A percentile compares a stretch with the other conserved stretches of the same genome.
phyloP scores from a whole-genome alignment of 148 eudicot genomes.

The Cornus controversa region DNA sequence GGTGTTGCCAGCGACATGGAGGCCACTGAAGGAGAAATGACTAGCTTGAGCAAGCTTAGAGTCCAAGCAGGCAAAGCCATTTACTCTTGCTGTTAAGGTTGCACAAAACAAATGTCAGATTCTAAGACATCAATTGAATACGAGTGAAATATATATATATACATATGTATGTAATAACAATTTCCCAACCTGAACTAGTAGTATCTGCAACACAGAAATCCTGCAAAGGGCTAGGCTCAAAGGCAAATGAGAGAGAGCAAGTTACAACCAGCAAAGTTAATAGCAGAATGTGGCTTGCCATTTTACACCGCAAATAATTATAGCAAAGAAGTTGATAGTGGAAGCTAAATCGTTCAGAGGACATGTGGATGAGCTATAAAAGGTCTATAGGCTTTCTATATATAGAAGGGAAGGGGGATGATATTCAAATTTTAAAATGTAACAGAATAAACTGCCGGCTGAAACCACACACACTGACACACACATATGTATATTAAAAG shows the following conservation, averaged over 20 bases:
- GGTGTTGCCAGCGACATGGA: conserved; percentile 14
- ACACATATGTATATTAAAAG: too few species aligned
- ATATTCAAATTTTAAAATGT: too few species aligned
- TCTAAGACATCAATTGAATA: too few species aligned
- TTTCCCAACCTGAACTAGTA: neutral
- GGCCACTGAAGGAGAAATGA: conserved; percentile 19
- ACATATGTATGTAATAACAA: neutral
- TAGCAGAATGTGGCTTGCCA: neutral
- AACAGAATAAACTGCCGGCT: too few species aligned
- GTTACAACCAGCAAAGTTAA: neutral
- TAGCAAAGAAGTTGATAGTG: too few species aligned
- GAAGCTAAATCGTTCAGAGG: too few species aligned
- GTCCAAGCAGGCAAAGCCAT: conserved; percentile 15
- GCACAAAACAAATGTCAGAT: too few species aligned
- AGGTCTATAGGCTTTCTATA: too few species aligned
- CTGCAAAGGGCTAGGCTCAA: neutral
- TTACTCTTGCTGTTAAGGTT: neutral
- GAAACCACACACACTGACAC: too few species aligned
- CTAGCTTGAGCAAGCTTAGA: conserved; percentile 2
- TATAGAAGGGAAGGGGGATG: too few species aligned
- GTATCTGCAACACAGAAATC: neutral
- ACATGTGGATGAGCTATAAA: neutral
- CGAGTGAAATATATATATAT: too few species aligned
- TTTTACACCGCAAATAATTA: neutral
- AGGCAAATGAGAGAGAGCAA: neutral